Evolutionary conservation across 176 grass and related monocot genomes (phyloP).

Genomic region (Puya raimondii): DNA sequence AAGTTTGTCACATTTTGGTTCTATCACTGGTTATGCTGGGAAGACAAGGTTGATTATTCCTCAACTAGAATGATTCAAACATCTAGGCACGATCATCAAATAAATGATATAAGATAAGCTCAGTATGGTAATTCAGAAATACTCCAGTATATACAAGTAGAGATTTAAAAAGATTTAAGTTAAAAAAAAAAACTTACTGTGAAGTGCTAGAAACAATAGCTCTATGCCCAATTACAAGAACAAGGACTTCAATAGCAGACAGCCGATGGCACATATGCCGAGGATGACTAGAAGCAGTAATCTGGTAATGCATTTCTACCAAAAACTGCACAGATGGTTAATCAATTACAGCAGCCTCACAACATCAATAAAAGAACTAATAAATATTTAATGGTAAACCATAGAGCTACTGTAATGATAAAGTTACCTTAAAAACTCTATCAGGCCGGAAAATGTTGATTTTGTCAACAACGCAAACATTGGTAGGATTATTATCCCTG

Average conservation of each 20-base stretch:
- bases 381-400: too few species aligned
- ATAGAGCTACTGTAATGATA: neutral
- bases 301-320: conserved; percentile 77
- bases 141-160: neutral
- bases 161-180: neutral
- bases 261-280: conserved; percentile 65
- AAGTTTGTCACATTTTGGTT: too few species aligned
- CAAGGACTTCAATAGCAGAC: conserved; percentile 71
- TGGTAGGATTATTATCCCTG: conserved; percentile 49
- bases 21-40: too few species aligned
- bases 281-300: conserved; percentile 67
- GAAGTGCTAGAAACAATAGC: conserved; percentile 78
- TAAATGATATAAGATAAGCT: too few species aligned
- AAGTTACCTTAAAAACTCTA: conserved; percentile 81
- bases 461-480: conserved; percentile 62
- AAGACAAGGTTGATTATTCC: too few species aligned
- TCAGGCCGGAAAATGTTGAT: conserved; percentile 85
- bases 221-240: conserved; percentile 69
- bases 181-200: conserved; percentile 50
- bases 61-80: too few species aligned
- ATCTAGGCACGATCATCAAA: too few species aligned
- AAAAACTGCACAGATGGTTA: conserved; percentile 48
- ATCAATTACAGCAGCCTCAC: neutral
- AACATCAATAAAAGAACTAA: neutral
- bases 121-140: neutral